Evolutionary conservation across 306 rosid species (phyloP), one percentile per base, ranked within the genome.

Genomic region (Trifolium dubium): DNA sequence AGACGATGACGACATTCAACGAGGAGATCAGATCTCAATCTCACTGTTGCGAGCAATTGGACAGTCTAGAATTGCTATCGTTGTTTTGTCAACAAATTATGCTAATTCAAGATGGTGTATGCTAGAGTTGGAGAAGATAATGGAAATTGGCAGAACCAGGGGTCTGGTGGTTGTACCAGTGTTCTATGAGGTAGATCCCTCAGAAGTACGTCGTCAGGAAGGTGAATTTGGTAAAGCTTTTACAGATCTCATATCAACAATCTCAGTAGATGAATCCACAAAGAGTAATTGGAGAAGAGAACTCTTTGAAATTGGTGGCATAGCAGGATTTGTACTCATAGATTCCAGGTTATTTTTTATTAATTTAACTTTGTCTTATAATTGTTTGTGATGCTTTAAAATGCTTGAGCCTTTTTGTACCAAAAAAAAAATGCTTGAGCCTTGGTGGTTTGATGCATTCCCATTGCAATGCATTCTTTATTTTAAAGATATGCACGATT

Each of bases 71-170:
- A 72, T 56, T 34, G 14, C 35, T 4, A 5, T 72, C 9, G 3
- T 79, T 55, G 37, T 79, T n/a, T 64, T 79, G 35, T 72, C 82
- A 30, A 44, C 0, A 56, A 18, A 55, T n/a, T 79, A 64, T 23
- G 78, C 74, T 31, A 7, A n/a, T 55, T 79, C 82, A 9, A 72
- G 32, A 64, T 79, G 78, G 82, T 79, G 82, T 23, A 3, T 79
- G 12, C 31, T 31, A 12, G 78, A 72, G 39, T 37, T 77, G 29
- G 62, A 41, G 5, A 47, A 3, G 7, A 77, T 68, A 0, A 65
- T 65, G 70, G 53, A 65, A 10, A 41, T 65, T 65, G 5, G 5
- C 10, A 40, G 53, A 12, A 3, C 6, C 0, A 10, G 5, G 53
- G 51, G 53, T 5, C 10, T 40, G 17, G 54, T 10, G 5, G 35